Evolutionary conservation across 768 basidiomycete species (phyloP).

Genomic region (Thelephora ganbajun): DNA sequence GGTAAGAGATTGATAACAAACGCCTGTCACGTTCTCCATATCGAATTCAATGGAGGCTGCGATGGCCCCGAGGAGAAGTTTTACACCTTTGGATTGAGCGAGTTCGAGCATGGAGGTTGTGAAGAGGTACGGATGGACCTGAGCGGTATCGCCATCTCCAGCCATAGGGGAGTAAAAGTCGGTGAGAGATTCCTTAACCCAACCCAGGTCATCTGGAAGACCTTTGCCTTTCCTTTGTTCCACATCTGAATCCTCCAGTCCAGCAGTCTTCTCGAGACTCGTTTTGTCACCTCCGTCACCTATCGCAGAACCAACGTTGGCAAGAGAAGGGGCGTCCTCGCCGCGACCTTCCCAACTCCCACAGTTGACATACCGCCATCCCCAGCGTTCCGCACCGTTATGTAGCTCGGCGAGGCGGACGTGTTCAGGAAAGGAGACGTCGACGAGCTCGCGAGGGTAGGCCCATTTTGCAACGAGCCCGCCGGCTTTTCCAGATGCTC

Average conservation of each 20-base stretch:
- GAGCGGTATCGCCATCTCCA: conserved; percentile 43
- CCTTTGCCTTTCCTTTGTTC: conserved; percentile 5
- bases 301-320: conserved; percentile 9
- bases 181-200: conserved; percentile 35
- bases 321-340: conserved; percentile 13
- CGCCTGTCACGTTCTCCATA: conserved; percentile 29
- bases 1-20: conserved; percentile 19
- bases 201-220: conserved; percentile 20
- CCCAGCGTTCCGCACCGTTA: conserved; percentile 63
- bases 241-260: conserved; percentile 17
- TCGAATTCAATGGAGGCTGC: conserved; percentile 28
- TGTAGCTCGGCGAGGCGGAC: conserved; percentile 55
- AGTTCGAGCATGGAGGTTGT: conserved; percentile 59
- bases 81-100: conserved; percentile 39
- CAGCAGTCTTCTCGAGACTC: conserved; percentile 43
- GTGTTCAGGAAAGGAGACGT: conserved; percentile 65
- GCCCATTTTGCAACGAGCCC: conserved; percentile 83
- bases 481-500: conserved; percentile 75
- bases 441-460: conserved; percentile 53
- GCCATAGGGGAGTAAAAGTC: conserved; percentile 50
- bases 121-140: conserved; percentile 67
- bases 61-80: conserved; percentile 31
- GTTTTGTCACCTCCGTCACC: conserved; percentile 22
- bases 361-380: conserved; percentile 65
- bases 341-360: conserved; percentile 62